Evolutionary conservation across 805 yeast genomes (phyloP).

Genomic region (Pichia cephalocereana): DNA sequence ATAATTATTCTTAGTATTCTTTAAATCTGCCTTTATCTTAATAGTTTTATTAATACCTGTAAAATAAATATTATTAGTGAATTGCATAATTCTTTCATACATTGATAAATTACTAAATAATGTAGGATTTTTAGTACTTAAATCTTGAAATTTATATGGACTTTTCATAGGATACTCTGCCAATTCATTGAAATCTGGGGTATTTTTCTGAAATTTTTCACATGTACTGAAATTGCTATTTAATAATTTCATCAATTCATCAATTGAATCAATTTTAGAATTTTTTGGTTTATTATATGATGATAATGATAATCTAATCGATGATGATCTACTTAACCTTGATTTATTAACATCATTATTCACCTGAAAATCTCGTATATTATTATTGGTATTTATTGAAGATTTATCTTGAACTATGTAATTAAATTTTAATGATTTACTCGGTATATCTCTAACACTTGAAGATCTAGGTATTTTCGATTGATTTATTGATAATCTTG

Average conservation of each 20-base stretch:
- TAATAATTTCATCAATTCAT: too few species aligned
- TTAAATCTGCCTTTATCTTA: conserved; percentile 27
- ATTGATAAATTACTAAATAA: conserved; percentile 29
- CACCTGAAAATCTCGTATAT: too few species aligned
- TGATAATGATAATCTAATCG: neutral
- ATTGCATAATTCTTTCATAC: conserved; percentile 46
- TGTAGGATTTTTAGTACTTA: conserved; percentile 14
- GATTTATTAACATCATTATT: too few species aligned
- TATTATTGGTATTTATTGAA: neutral
- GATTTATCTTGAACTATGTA: neutral
- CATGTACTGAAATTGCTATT: too few species aligned
- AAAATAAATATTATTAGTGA: conserved; percentile 37
- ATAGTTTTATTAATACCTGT: conserved; percentile 30
- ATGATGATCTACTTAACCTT: too few species aligned
- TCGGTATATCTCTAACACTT: neutral
- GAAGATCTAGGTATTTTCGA: conserved; percentile 5
- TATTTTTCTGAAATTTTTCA: too few species aligned
- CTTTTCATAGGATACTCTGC: neutral
- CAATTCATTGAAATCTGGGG: too few species aligned
- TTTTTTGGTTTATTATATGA: neutral
- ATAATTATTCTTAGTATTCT: conserved; percentile 38
- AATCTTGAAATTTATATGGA: conserved; percentile 7
- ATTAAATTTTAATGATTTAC: neutral
- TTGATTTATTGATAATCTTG: neutral
- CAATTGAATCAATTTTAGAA: too few species aligned